A percentile compares a stretch with the other conserved stretches of the same genome.
phyloP scores from a whole-genome alignment of 768 basidiomycete genomes.

The Baorangia bicolor region DNA sequence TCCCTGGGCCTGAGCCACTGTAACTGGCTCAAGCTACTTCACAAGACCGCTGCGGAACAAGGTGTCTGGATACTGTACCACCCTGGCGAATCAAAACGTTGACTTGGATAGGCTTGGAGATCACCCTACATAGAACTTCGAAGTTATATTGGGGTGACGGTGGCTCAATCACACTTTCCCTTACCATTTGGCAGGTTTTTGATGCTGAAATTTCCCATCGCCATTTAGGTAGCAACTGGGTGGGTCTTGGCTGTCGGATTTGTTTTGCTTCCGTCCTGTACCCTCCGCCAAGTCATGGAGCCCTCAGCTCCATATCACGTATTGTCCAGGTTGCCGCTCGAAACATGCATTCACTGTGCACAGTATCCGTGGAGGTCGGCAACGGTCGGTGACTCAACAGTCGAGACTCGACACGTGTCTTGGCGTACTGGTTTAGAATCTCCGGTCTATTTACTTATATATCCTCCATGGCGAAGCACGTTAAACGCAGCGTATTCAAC shows the following conservation, averaged over 20 bases:
- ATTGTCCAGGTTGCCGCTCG: neutral
- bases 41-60: neutral
- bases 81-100: neutral
- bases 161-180: too few relatives aligned
- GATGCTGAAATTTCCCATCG: neutral
- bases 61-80: neutral
- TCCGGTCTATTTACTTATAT: neutral
- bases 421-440: slow-evolving; percentile 18
- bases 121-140: too few relatives aligned
- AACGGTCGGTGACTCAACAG: neutral
- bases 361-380: neutral
- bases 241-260: too few relatives aligned
- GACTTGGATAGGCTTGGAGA: neutral
- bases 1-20: too few relatives aligned
- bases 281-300: neutral
- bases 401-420: slow-evolving; percentile 3
- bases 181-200: too few relatives aligned
- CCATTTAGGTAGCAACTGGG: too few relatives aligned
- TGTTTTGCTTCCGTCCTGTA: neutral
- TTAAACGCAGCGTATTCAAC: neutral
- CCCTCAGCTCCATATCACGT: neutral
- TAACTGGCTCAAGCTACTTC: neutral
- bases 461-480: neutral
- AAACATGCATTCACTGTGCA: neutral
- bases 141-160: too few relatives aligned